Evolutionary conservation across 352 stramenopile species (phyloP).

Genomic region (Thalassiosira sp.): DNA sequence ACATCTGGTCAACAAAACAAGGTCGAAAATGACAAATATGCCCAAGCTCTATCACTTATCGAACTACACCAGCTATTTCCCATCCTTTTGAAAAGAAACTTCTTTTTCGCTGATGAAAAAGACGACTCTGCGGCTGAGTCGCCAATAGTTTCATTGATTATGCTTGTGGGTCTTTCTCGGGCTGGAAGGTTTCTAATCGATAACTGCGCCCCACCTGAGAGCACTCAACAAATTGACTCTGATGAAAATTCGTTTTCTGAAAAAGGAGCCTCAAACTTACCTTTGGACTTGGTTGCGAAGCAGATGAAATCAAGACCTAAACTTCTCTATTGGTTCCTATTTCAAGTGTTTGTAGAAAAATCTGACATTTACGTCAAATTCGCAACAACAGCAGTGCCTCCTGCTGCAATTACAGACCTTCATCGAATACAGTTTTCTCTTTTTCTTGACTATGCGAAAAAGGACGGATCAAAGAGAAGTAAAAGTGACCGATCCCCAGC

Average conservation of each 20-base stretch:
- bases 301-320: slow-evolving; percentile 64
- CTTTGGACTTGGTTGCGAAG: slow-evolving; percentile 66
- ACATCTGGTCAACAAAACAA: neutral
- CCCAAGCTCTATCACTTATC: slow-evolving; percentile 63
- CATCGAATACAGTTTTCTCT: slow-evolving; percentile 75
- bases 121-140: slow-evolving; percentile 23
- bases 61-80: slow-evolving; percentile 70
- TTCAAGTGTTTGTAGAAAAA: slow-evolving; percentile 66
- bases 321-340: slow-evolving; percentile 79
- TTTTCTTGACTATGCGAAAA: slow-evolving; percentile 65
- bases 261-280: slow-evolving; percentile 56
- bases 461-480: slow-evolving; percentile 4
- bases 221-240: slow-evolving; percentile 11
- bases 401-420: slow-evolving; percentile 63
- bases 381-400: slow-evolving; percentile 70
- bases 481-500: slow-evolving; percentile 8
- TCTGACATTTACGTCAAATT: slow-evolving; percentile 81
- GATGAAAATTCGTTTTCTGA: slow-evolving; percentile 6
- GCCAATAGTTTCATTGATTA: slow-evolving; percentile 68
- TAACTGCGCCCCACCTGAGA: slow-evolving; percentile 56
- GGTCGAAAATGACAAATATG: slow-evolving; percentile 41
- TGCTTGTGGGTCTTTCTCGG: slow-evolving; percentile 60
- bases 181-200: slow-evolving; percentile 71
- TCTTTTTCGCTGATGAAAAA: slow-evolving; percentile 37
- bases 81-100: slow-evolving; percentile 64